phyloP scores from a whole-genome alignment of 2,329 filamentous ascomycete species.

The Claviceps sp. region DNA sequence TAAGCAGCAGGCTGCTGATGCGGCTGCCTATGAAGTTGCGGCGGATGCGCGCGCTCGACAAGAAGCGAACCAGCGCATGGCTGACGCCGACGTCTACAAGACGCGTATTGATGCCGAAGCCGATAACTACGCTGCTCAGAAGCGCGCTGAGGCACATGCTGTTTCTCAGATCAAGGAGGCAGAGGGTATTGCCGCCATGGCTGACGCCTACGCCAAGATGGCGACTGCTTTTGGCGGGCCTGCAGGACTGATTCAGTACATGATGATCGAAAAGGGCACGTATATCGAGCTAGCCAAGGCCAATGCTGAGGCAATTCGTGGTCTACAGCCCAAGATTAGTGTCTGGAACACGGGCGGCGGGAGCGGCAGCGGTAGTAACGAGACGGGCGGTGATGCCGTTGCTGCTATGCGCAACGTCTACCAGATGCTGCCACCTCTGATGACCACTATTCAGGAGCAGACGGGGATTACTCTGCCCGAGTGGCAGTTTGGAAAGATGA shows the following conservation, averaged over 20 bases:
- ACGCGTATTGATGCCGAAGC: constrained; percentile 33
- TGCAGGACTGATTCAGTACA: constrained; percentile 63
- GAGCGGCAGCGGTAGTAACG: constrained; percentile 28
- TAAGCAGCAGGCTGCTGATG: constrained; percentile 55
- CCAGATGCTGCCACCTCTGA: constrained; percentile 69
- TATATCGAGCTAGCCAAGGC: constrained; percentile 67
- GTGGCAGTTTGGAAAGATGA: constrained; percentile 51
- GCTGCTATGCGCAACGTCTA: constrained; percentile 61
- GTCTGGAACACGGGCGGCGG: constrained; percentile 62
- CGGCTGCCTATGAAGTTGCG: constrained; percentile 49
- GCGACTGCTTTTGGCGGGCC: constrained; percentile 64
- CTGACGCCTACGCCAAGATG: constrained; percentile 64
- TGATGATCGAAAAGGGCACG: constrained; percentile 76
- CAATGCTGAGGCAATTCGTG: constrained; percentile 62
- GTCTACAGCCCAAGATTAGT: constrained; percentile 77
- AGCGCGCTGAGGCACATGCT: constrained; percentile 46
- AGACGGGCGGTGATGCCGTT: constrained; percentile 40
- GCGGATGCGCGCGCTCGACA: constrained; percentile 44
- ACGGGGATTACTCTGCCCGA: constrained; percentile 69
- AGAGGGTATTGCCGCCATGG: constrained; percentile 64
- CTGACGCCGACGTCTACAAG: constrained; percentile 40
- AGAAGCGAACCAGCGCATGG: constrained; percentile 37
- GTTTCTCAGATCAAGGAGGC: constrained; percentile 57
- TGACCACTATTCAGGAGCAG: constrained; percentile 79
- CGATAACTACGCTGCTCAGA: constrained; percentile 21